Base-by-base conservation (phyloP, 202 grass and related monocot species). In the Bolboschoenoplectus hybrid region DNA sequence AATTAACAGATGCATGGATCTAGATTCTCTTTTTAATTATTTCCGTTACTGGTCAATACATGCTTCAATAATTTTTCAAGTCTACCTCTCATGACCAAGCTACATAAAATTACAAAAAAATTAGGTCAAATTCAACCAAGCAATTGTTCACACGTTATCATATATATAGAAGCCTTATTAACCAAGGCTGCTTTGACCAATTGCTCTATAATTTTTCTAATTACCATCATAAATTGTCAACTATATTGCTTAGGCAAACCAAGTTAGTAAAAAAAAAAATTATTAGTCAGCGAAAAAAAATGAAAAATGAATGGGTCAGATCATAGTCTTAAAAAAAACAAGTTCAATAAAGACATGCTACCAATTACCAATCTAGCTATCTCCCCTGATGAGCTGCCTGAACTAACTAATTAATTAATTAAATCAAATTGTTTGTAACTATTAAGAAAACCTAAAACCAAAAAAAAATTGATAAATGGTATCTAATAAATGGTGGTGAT, bases 311-410 rank as follows among this genome's bases (percentile, higher is more conserved):
- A 71, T 6, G 51, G 64, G 82, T 53, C 66, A 53, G 63, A 9
- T 65, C 16, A 50, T 7, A 5, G 12, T 26, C 46, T 84, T 17
- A 36, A 70, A 35, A 51, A 82, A 57, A 84, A 17, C 0, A 53
- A 57, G 49, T 84, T 84, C 82, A 84, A 84, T 56, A 72, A 72
- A 84, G 82, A 72, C 82, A 72, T 84, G 82, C 46, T 41, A 72
- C 62, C 65, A 84, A 71, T 58, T 84, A 84, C 66, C 46, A 41
- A 84, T 84, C 82, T 68, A 46, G 32, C 82, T 12, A 65, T 67
- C 81, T 67, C 20, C 32, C 53, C 76, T 80, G 35, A 43, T 34
- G 40, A 63, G 39, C 58, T 46, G 79, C 60, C 19, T 63, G 19
- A 82, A 4, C 53, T n/a, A 81, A 49, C 67, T 83, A 82, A 66